These are phyloP conservation scores for Trametes coccinea DNA, from an alignment of 768 basidiomycete species.

Conservation along the genomic window DNA sequence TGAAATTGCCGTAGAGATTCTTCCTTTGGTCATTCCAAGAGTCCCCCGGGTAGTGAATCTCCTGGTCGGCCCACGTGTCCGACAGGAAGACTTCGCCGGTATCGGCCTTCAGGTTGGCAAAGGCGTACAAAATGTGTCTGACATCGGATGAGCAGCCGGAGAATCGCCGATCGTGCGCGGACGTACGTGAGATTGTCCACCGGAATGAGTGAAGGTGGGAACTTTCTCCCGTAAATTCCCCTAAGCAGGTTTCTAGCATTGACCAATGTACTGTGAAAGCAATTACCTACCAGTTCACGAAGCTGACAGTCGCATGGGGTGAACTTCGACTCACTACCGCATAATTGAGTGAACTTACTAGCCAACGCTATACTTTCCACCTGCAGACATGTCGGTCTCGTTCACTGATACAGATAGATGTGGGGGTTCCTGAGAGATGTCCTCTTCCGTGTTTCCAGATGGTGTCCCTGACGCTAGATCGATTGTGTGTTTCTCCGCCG, in stretches of 20 bases:
- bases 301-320: slow-evolving; percentile 41
- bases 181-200: slow-evolving; percentile 81
- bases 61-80: slow-evolving; percentile 93
- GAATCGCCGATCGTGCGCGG: not conserved
- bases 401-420: not conserved
- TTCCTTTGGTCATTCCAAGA: slow-evolving; percentile 90
- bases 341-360: slow-evolving; percentile 54
- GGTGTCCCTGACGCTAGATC: not conserved
- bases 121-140: slow-evolving; percentile 90
- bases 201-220: slow-evolving; percentile 83
- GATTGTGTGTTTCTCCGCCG: slow-evolving; percentile 19
- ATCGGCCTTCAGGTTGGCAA: slow-evolving; percentile 83
- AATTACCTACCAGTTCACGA: slow-evolving; percentile 67
- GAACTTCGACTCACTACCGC: not conserved
- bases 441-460: slow-evolving; percentile 4
- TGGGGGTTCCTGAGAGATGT: slow-evolving; percentile 3
- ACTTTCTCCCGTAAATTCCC: slow-evolving; percentile 96
- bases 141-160: not conserved
- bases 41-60: slow-evolving; percentile 95
- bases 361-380: slow-evolving; percentile 75
- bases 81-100: slow-evolving; percentile 87
- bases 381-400: slow-evolving; percentile 37
- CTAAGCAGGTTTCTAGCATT: slow-evolving; percentile 36
- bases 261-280: not conserved
- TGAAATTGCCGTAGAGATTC: slow-evolving; percentile 95